Conservation (phyloP, 129 eudicot genomes). For the Mikania micrantha region DNA sequence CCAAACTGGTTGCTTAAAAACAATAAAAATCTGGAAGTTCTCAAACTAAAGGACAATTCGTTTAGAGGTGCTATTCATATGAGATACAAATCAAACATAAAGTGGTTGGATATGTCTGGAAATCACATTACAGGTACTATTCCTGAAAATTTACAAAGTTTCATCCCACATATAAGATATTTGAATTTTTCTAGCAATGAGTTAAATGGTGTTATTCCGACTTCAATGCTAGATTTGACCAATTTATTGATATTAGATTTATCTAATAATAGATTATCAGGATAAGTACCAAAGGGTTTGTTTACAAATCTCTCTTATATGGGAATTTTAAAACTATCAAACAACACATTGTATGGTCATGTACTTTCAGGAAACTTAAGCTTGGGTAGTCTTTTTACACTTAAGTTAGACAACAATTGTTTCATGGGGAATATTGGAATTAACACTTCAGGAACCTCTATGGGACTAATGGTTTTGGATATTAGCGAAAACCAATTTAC, state of each 20-base stretch:
- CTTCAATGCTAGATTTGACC: conserved; percentile 5
- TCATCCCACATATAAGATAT: background rate
- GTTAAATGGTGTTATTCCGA: conserved; percentile 17
- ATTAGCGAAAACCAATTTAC: no score
- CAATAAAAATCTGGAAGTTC: conserved; percentile 9
- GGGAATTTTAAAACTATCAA: no score
- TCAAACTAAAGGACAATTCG: conserved; percentile 11
- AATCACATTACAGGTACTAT: conserved; percentile 2
- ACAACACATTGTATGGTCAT: no score
- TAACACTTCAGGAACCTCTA: no score
- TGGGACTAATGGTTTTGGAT: no score
- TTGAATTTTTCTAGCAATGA: conserved; percentile 14
- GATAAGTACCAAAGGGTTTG: conserved; percentile 19
- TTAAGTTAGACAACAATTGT: no score
- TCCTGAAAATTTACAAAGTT: background rate
- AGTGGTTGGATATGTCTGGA: conserved; percentile 4
- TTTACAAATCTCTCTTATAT: no score
- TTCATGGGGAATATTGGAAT: no score
- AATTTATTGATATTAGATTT: background rate
- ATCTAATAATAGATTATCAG: conserved; percentile 20
- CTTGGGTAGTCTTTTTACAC: no score
- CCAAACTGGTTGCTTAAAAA: conserved; percentile 26
- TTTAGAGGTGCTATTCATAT: background rate
- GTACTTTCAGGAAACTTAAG: no score
- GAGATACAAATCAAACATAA: background rate